Conservation (phyloP, 2,329 filamentous ascomycete genomes). For the Cladosporium sp. region DNA sequence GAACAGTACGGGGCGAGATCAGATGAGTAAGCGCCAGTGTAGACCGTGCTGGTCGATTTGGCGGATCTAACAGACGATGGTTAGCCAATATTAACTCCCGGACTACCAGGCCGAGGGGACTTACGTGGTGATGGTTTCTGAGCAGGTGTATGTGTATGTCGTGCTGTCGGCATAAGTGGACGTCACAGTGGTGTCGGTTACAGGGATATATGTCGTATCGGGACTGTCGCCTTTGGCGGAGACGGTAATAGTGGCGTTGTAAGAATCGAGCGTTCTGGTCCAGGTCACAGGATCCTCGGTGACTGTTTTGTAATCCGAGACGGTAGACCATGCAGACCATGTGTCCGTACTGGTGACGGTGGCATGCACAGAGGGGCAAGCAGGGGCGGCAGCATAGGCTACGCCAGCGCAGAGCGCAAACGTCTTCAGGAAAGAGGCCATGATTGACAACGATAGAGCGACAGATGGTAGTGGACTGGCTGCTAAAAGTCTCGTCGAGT, state of each 20-base stretch:
- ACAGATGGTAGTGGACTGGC: too few relatives aligned
- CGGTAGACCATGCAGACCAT: not conserved
- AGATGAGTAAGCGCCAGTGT: slow-evolving; percentile 4
- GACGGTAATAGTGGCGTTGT: not conserved
- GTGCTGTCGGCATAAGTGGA: not conserved
- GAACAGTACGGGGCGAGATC: not conserved
- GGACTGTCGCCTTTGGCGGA: not conserved
- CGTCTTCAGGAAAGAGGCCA: not conserved
- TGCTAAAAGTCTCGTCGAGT: too few relatives aligned
- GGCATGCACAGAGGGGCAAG: not conserved
- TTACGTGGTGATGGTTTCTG: not conserved
- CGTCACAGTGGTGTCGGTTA: slow-evolving; percentile 2
- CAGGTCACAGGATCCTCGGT: not conserved
- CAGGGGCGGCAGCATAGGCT: not conserved
- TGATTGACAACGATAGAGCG: too few relatives aligned
- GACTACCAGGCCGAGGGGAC: not conserved
- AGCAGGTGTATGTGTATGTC: not conserved
- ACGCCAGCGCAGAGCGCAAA: not conserved
- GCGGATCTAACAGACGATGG: not conserved
- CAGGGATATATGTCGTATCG: not conserved
- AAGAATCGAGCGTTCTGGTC: not conserved
- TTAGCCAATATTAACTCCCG: not conserved
- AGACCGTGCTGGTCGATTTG: slow-evolving; percentile 1
- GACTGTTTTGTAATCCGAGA: not conserved
- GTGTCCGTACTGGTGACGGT: not conserved